Evolutionary conservation across 768 basidiomycete species (phyloP), one percentile per base, ranked within the genome.

Genomic region (Strobilomyces echinocephalus): DNA sequence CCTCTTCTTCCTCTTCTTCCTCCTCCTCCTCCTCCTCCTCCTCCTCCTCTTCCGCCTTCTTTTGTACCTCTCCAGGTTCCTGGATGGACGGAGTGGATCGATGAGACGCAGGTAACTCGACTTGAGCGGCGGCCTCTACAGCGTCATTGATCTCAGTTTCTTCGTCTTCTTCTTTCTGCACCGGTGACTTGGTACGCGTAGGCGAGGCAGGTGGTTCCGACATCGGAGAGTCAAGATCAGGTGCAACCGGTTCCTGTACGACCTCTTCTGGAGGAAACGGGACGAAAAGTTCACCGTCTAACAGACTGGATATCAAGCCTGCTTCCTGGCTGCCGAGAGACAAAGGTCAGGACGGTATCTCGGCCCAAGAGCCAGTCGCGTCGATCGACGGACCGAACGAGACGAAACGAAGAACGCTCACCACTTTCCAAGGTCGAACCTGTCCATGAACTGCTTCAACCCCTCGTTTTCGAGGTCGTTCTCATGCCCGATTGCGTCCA

Each of bases 361-460:
- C n/a, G n/a, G 41, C 44, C 45, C 30, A 36, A n/a, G 46, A 49
- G 35, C 54, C 31, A 38, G 24, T 3, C 36, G 30, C 20, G 46
- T 38, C 14, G 45, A 38, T 50, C 45, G 47, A 34, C 31, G 24
- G 20, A 30, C 38, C 24, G 45, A 34, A 46, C 44, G 41, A 44
- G 24, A 51, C 18, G 33, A 41, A 51, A 38, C 30, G 9, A 33
- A 41, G 46, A 52, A 35, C 45, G 70, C 76, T 63, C 64, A 85
- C 82, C 76, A 65, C 57, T 78, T 76, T 36, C 62, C 58, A 33
- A 88, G 64, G 67, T 85, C 79, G 60, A 80, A 82, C 64, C 74
- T 74, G 42, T 78, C 75, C 53, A 88, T 63, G 62, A 87, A 88
- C 28, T 63, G 67, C 35, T 72, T 71, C 24, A 85, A 50, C 21